Evolutionary conservation across 1,284 basidiomycete genomes (phyloP), one percentile per base, ranked within the genome.

Genomic region (Crucibulum parvulum): DNA sequence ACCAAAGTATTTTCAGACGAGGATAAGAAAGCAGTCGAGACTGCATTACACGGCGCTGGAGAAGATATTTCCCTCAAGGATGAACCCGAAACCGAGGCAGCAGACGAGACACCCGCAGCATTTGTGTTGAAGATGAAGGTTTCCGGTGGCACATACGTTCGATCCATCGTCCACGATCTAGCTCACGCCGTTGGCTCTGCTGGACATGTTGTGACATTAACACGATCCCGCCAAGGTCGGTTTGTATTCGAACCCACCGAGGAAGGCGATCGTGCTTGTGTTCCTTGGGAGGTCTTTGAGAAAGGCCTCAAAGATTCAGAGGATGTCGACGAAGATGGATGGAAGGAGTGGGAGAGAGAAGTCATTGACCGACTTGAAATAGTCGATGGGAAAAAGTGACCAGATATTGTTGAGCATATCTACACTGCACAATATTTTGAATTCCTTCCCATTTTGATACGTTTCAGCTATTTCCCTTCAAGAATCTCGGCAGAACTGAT

Each of bases 91-190:
- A 51, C 57, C 5, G 59, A 57, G 9, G 63, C 75, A 34, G 77
- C 78, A 16, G 79, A 81, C 37, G 76, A 84, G 56, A 72, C 71
- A 13, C 93, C 95, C 1, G 85, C 90, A 0, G 90, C 90, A n/a
- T 97, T 98, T 73, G 90, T 91, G 9, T 80, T 98, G 62, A 86
- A 86, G 57, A 96, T 98, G 95, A 92, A 85, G 59, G 96, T 98
- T 7, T 95, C 94, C 15, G 92, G 92, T n/a, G 96, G 96, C 31
- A 98, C 96, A n/a, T 98, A 98, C 70, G 95, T 98, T 51, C 90
- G 96, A 53, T 94, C 91, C 2, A 90, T 98, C 65, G 91, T 95
- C 50, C 95, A 98, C 73, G 96, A 98, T 74, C 84, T 98, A 18
- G 93, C 91, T 7, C 87, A 90, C 64, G 87, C 89, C 1, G 74